phyloP scores from a whole-genome alignment of 2,329 filamentous ascomycete genomes.

The Fulvia fulva region DNA sequence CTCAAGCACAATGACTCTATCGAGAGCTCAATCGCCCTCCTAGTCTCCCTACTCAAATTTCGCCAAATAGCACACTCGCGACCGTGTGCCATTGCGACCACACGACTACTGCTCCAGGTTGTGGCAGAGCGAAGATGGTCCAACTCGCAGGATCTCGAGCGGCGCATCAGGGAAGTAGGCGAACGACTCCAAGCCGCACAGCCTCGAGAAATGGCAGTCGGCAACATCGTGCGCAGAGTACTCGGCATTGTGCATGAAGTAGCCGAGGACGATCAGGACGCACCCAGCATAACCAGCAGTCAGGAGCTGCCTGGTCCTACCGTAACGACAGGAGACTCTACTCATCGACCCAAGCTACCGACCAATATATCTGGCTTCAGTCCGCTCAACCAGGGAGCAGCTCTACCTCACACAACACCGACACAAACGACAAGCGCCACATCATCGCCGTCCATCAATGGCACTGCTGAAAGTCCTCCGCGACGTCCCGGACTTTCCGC shows the following conservation, averaged over 20 bases:
- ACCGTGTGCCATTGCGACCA: constrained; percentile 85
- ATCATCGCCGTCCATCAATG: constrained; percentile 1
- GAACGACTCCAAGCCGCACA: constrained; percentile 75
- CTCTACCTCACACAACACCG: constrained; percentile 15
- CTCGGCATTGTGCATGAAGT: constrained; percentile 89
- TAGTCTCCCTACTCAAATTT: constrained; percentile 82
- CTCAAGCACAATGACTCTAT: constrained; percentile 66
- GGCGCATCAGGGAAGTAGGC: constrained; percentile 75
- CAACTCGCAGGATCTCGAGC: constrained; percentile 73
- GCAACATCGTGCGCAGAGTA: constrained; percentile 88
- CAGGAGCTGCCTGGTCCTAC: constrained; percentile 29
- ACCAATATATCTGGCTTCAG: constrained; percentile 46
- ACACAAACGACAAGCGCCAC: constrained; percentile 22
- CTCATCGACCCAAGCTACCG: constrained; percentile 20
- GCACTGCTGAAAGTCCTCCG: constrained; percentile 21
- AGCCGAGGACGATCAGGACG: constrained; percentile 65
- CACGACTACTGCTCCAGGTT: constrained; percentile 80
- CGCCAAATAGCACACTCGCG: constrained; percentile 85
- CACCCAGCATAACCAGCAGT: constrained; percentile 49
- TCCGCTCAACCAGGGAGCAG: constrained; percentile 43
- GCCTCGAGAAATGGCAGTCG: constrained; percentile 85
- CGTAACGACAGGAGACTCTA: constrained; percentile 16
- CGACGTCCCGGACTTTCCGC: constrained; percentile 60
- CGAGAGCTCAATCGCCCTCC: constrained; percentile 76
- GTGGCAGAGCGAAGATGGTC: constrained; percentile 76